These are phyloP conservation scores for Penicillium flavigenum DNA, from an alignment of 495 filamentous ascomycete genomes.

Conservation along the genomic window DNA sequence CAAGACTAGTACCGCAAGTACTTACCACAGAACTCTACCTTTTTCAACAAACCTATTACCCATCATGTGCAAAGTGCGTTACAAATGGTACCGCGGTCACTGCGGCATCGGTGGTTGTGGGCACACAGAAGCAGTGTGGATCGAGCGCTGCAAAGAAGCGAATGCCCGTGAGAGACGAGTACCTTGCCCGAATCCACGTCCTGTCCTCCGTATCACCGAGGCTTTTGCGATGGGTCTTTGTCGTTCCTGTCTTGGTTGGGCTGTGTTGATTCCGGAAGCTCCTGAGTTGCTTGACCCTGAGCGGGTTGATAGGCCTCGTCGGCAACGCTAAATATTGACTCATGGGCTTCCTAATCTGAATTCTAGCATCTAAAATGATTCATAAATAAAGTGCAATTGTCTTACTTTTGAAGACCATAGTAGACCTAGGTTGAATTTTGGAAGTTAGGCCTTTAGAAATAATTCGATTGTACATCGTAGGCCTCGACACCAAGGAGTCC, in stretches of 20 bases:
- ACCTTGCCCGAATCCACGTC: constrained; percentile 2
- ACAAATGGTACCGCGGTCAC: constrained; percentile 11
- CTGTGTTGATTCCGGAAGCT: constrained; percentile 1
- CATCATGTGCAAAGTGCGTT: constrained; percentile 4
- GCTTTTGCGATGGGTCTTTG: constrained; percentile 8
- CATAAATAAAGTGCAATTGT: background rate
- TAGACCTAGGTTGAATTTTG: background rate
- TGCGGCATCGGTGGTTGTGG: constrained; percentile 7
- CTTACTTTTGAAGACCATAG: background rate
- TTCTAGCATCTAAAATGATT: background rate
- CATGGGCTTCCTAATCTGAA: background rate
- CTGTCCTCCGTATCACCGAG: constrained; percentile 3
- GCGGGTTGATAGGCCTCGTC: background rate
- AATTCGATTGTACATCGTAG: background rate
- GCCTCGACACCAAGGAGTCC: background rate
- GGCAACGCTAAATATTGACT: background rate
- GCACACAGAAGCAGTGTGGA: constrained; percentile 9
- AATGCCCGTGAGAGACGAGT: constrained; percentile 1
- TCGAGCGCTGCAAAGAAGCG: constrained; percentile 8
- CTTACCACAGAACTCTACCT: background rate
- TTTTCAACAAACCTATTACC: background rate
- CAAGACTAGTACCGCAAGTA: background rate
- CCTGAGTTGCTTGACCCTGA: constrained; percentile 1
- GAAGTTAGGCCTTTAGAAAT: background rate
- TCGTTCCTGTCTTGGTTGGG: constrained; percentile 9